These are phyloP conservation scores for Oryza meyeriana DNA, from an alignment of 176 grass and related monocot genomes.

Conservation along the genomic window DNA sequence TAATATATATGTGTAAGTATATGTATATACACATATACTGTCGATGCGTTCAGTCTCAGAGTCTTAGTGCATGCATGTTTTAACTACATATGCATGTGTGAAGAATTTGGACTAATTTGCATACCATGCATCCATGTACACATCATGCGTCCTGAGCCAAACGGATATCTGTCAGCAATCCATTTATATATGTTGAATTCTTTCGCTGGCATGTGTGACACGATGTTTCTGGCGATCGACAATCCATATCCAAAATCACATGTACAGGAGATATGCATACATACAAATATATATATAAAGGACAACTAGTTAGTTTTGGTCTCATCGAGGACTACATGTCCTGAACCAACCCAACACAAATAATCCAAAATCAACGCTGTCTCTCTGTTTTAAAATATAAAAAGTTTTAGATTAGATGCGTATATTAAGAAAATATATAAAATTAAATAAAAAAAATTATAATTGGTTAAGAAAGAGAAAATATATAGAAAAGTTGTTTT, in stretches of 20 bases:
- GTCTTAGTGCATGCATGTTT: neutral
- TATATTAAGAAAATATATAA: too few relatives aligned
- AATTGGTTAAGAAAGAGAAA: too few relatives aligned
- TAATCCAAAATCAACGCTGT: neutral
- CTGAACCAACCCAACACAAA: neutral
- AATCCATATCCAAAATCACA: neutral
- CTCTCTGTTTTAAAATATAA: too few relatives aligned
- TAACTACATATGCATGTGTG: too few relatives aligned
- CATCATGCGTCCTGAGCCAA: neutral
- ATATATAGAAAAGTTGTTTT: too few relatives aligned
- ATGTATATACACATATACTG: neutral
- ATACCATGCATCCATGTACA: neutral
- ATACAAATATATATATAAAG: neutral
- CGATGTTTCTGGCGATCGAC: neutral
- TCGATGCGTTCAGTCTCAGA: neutral
- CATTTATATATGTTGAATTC: neutral
- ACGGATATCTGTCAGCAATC: neutral
- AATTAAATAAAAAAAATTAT: too few relatives aligned
- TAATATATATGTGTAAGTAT: too few relatives aligned
- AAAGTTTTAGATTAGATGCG: too few relatives aligned
- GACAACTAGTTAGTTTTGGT: too few relatives aligned
- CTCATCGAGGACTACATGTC: neutral
- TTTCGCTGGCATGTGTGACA: neutral
- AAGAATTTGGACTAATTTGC: neutral
- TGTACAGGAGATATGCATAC: neutral